Base-by-base conservation (phyloP, 352 stramenopile species). In the Aphanomyces stellatus region DNA sequence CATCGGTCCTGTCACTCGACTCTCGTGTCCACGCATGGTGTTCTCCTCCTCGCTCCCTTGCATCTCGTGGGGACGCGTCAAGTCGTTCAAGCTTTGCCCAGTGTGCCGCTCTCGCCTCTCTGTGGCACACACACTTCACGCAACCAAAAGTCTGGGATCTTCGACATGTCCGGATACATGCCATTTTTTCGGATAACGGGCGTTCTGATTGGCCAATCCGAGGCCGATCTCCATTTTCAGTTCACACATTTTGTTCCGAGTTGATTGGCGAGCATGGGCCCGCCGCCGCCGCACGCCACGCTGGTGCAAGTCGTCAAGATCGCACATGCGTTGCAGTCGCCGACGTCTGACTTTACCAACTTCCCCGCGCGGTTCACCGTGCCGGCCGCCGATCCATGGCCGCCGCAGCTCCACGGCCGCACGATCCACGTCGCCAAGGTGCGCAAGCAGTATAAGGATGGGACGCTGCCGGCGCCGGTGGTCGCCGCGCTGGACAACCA, bases 291-390 rank as follows among this genome's bases (percentile, higher is more conserved):
- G 19, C 46, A 53, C 25, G 46, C 46, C 0, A 53, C 22, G 46
- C 2, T 53, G 19, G 8, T 65, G 11, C 34, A 53, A 15, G 59
- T 65, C 7, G 35, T 56, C 7, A 33, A 15, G 28, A 40, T 57
- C 17, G 59, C 35, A 8, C 59, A 28, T 5, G 8, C 11, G 17
- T 4, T 65, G 7, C 59, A 65, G 34, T 13, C 59, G n/a, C 17
- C 27, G 19, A 65, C 59, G 6, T 65, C 59, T 13, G 46, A 65
- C 11, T 65, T 30, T 35, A 35, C 40, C 3, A 65, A 19, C 8
- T 42, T 65, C 22, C 59, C 59, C 2, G 24, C 59, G 40, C 59
- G 59, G 22, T 65, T 65, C 33, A 27, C 42, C 5, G 59, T 65
- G 17, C 59, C 59, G 19, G 27, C 17, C 19, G 30, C 24, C 6